Base-by-base conservation (phyloP, 106 monocot genomes). In the Acanthochlamys bracteata region DNA sequence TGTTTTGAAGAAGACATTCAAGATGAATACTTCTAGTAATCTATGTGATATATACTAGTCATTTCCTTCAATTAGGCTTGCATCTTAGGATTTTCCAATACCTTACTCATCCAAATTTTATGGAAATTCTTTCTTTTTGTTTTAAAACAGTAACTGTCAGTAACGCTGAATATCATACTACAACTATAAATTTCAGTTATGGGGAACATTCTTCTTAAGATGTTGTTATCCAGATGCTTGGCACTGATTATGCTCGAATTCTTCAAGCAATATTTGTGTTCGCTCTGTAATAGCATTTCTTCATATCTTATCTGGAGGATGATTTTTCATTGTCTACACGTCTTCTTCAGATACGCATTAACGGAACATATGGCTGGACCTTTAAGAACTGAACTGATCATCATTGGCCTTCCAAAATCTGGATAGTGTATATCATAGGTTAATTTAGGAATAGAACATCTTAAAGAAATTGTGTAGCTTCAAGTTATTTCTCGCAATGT, bases 191-290 rank as follows among this genome's bases (percentile, higher is more conserved):
- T n/a, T 78, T 61, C 73, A 96, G 82, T 71, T 98, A 59, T 98
- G 91, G 91, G 96, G 91, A 71, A 86, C 80, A 39, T 79, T 98
- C 66, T 45, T 98, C 41, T 91, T 85, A n/a, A 45, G 96, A 98
- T 73, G 74, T 98, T 20, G 91, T 88, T 49, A 85, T 88, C 56
- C 96, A 88, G 71, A 98, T 88, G 83, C 82, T 98, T 52, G 96
- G 91, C 39, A 98, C 96, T 24, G 96, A 98, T 63, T 98, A 98
- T 71, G 96, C 85, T 57, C 82, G 96, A 51, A 76, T 98, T 63
- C 77, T 98, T 22, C 78, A 85, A 24, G 96, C 96, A 55, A 91
- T 98, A 17, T 91, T 85, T 79, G 96, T 85, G 66, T 85, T 98
- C 77, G 91, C 96, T 39, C 39, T 25, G 62, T 20, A 11, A 25